Conservation (phyloP, 352 stramenopile species). For the Ophiocytium majus region DNA sequence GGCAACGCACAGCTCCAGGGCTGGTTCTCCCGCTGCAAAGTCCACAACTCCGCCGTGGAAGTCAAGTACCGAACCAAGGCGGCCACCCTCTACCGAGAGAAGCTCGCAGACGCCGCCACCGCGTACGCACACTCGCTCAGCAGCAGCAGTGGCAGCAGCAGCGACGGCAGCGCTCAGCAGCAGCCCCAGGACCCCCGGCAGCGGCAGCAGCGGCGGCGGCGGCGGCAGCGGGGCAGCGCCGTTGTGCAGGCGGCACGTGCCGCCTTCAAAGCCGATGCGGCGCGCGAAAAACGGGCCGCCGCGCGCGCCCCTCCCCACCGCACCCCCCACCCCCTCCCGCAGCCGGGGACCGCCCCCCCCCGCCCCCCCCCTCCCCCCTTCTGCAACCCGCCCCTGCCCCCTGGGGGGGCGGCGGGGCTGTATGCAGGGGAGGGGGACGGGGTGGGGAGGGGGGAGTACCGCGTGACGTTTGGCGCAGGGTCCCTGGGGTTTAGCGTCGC, state of each 20-base stretch:
- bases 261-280: not conserved
- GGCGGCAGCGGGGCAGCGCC: no score
- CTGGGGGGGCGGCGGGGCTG: not conserved
- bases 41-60: conserved; percentile 43
- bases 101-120: not conserved
- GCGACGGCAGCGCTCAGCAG: not conserved
- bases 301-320: no score
- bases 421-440: no score
- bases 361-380: no score
- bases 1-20: conserved; percentile 41
- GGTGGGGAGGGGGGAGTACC: not conserved
- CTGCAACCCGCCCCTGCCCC: no score
- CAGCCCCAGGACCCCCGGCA: not conserved
- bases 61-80: conserved; percentile 53
- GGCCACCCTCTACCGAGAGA: conserved; percentile 40
- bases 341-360: no score
- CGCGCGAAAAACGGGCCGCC: not conserved
- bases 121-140: not conserved
- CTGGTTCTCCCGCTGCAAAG: conserved; percentile 37
- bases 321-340: no score
- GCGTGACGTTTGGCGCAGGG: conserved; percentile 31
- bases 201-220: not conserved
- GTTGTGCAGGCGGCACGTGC: not conserved
- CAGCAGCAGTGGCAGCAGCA: not conserved
- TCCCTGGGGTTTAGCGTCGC: conserved; percentile 43